Evolutionary conservation across 345 rosid species (phyloP).

Genomic region (Capsella bursapastoris): DNA sequence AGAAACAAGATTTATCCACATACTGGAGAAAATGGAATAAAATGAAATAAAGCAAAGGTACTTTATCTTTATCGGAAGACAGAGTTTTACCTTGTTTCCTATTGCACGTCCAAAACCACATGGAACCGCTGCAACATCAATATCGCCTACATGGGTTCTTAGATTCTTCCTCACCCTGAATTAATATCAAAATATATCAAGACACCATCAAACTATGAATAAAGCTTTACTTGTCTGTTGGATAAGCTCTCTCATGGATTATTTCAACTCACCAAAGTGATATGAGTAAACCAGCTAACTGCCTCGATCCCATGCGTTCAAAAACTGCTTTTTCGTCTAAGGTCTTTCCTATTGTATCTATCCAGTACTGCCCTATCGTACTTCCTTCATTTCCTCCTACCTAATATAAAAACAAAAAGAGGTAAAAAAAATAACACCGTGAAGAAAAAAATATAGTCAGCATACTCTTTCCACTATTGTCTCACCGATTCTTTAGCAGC

Average conservation of each 20-base stretch:
- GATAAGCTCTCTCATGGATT: neutral
- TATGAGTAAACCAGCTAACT: conserved; percentile 92
- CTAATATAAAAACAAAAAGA: conserved; percentile 53
- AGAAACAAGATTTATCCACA: conserved; percentile 23
- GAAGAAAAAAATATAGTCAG: neutral
- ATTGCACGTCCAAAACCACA: conserved; percentile 99
- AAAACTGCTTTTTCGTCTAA: conserved; percentile 80
- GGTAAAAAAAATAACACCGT: neutral
- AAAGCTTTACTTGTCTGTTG: neutral
- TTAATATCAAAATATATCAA: conserved; percentile 17
- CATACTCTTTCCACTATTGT: neutral
- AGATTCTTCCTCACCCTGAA: conserved; percentile 91
- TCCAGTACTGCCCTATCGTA: conserved; percentile 92
- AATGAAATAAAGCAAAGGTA: neutral
- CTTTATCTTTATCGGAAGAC: neutral
- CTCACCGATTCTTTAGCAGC: conserved; percentile 99
- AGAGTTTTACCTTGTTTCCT: conserved; percentile 79
- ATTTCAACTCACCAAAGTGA: conserved; percentile 77
- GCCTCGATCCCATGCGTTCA: conserved; percentile 99
- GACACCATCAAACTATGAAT: conserved; percentile 3
- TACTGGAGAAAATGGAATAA: conserved; percentile 23
- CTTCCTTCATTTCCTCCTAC: conserved; percentile 99
- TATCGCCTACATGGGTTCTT: conserved; percentile 90
- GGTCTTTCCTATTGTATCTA: conserved; percentile 86
- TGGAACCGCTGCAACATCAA: conserved; percentile 97